Base-by-base conservation (phyloP, 192 early-diverging fungal genomes). In the Dissophora ornata region DNA sequence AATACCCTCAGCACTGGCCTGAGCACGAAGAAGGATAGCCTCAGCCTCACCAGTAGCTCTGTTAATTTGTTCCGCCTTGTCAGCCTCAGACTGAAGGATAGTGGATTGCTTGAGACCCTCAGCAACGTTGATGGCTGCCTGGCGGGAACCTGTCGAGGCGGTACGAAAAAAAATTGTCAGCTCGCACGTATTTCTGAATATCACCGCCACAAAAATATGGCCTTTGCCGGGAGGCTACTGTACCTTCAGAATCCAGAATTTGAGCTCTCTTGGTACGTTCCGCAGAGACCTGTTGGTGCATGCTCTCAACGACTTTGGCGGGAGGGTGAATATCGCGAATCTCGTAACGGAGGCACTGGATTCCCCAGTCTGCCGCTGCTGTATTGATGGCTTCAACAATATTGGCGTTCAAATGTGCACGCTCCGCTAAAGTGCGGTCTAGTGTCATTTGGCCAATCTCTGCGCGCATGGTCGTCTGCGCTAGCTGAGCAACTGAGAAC, bases 381-480 rank as follows among this genome's bases (percentile, higher is more conserved):
- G 84, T 75, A 65, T 97, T 98, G 84, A 99, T 99, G 21, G 96
- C 91, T 26, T 95, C 87, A 19, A 98, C 96, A 81, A 99, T 99
- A 68, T 94, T 93, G 58, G 88, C 80, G 81, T 99, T 99, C 49
- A 99, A 82, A 49, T 92, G 90, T 41, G 94, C 92, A 77, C 97
- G 90, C 80, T 99, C 95, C 0, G 96, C 95, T 56, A 99, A 82
- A 16, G 97, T 99, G 12, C 91, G 89, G 79, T 99, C 97, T 67
- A 99, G 82, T 3, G 95, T 98, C 91, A 99, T 92, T 82, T 97
- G 95, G 38, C 97, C 97, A 71, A 99, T 99, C 74, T 99, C 97
- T 5, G 97, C 96, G 40, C 97, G 92, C 97, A 99, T 97, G 0
- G 97, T 97, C 7, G 97, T 99, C 80, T 99, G 97, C n/a, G 97